Percentiles rank a stretch among this genome's conserved stretches.
These are phyloP conservation scores for Beauveria brongniartii DNA, from an alignment of 2,329 filamentous ascomycete genomes.

Conservation along the genomic window DNA sequence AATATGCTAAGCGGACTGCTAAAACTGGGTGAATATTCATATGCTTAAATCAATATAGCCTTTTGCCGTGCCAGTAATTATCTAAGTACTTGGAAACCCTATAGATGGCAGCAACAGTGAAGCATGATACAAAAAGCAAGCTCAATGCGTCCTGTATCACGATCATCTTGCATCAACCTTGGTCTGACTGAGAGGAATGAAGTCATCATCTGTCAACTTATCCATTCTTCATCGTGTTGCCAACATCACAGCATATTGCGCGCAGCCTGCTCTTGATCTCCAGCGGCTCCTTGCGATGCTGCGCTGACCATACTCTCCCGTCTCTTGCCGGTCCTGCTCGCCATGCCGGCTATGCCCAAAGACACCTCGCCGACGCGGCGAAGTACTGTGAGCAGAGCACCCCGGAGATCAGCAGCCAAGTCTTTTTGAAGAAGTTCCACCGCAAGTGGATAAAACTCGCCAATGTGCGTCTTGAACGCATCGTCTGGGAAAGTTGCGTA, in stretches of 20 bases:
- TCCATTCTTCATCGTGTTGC: neutral
- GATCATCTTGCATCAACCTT: too few species aligned
- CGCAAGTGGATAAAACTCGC: conserved; percentile 76
- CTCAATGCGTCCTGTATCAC: too few species aligned
- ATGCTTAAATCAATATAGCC: too few species aligned
- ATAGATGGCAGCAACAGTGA: too few species aligned
- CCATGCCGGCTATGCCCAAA: conserved; percentile 48
- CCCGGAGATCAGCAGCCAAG: conserved; percentile 68
- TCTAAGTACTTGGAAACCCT: too few species aligned
- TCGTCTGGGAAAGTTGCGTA: conserved; percentile 75
- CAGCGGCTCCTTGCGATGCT: conserved; percentile 16
- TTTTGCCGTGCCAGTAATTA: too few species aligned
- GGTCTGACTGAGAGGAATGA: too few species aligned
- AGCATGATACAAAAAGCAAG: too few species aligned
- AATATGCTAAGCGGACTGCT: too few species aligned
- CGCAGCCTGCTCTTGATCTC: conserved; percentile 8
- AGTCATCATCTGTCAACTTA: too few species aligned
- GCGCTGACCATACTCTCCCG: conserved; percentile 34
- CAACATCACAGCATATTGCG: conserved; percentile 8
- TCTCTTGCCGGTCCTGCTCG: conserved; percentile 24
- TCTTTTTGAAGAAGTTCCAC: conserved; percentile 80
- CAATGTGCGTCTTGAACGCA: conserved; percentile 72
- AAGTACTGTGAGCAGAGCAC: conserved; percentile 69
- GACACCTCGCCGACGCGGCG: conserved; percentile 74
- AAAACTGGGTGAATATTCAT: too few species aligned